Conservation (phyloP, 768 basidiomycete species). For the Mycena latifolia region DNA sequence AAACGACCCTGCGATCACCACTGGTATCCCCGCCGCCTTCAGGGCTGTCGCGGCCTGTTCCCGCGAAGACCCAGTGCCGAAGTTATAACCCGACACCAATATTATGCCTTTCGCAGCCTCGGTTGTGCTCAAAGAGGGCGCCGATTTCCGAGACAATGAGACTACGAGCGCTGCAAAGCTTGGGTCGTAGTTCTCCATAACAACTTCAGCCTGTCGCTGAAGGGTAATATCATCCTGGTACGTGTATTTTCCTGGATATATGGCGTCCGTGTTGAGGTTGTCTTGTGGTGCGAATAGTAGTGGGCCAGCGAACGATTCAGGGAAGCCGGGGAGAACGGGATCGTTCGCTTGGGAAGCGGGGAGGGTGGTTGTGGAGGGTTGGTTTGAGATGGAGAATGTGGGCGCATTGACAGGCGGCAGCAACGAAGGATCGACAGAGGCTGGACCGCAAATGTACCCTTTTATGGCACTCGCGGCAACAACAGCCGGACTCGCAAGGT, state of each 20-base stretch:
- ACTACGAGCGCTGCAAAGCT: constrained; percentile 81
- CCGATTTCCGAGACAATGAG: constrained; percentile 52
- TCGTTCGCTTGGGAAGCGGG: constrained; percentile 58
- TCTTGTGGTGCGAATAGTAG: constrained; percentile 96
- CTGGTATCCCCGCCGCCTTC: constrained; percentile 91
- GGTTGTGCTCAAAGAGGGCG: constrained; percentile 33
- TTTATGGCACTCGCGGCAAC: constrained; percentile 96
- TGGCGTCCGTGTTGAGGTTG: constrained; percentile 97
- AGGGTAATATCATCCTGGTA: constrained; percentile 99
- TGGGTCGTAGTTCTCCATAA: constrained; percentile 99
- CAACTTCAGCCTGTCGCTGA: constrained; percentile 92
- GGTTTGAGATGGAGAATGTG: constrained; percentile 64
- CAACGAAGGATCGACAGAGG: constrained; percentile 65
- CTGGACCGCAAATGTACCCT: constrained; percentile 91
- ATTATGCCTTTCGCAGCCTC: constrained; percentile 72
- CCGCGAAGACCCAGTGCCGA: constrained; percentile 97
- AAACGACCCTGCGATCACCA: constrained; percentile 98
- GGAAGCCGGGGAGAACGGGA: constrained; percentile 85
- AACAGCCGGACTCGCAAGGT: constrained; percentile 96
- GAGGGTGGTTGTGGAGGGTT: constrained; percentile 42
- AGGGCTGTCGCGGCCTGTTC: constrained; percentile 99
- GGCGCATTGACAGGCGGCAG: constrained; percentile 68
- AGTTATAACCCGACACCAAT: constrained; percentile 95
- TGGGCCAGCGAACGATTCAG: constrained; percentile 82
- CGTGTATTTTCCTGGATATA: constrained; percentile 99